Conservation (phyloP, 2,329 filamentous ascomycete species). For the Bretziella fagacearum region DNA sequence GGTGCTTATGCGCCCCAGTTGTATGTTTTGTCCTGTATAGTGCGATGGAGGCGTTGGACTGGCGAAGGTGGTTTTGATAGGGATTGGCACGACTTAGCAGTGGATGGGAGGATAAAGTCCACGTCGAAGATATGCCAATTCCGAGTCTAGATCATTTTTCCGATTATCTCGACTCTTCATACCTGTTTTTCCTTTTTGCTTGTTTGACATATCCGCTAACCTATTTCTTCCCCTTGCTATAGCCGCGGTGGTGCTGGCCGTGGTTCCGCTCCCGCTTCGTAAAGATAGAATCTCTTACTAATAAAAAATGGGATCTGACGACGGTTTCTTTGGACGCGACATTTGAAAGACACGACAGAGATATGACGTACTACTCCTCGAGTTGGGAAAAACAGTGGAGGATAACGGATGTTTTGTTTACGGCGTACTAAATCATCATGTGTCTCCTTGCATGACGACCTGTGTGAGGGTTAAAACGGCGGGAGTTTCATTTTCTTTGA, state of each 20-base stretch:
- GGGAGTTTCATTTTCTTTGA: slow-evolving; percentile 24
- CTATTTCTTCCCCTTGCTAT: slow-evolving; percentile 15
- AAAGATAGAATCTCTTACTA: slow-evolving; percentile 29
- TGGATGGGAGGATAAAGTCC: no score
- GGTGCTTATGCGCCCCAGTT: slow-evolving; percentile 87
- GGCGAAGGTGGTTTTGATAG: neutral
- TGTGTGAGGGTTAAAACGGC: slow-evolving; percentile 26
- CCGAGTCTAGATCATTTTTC: no score
- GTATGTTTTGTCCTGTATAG: slow-evolving; percentile 32
- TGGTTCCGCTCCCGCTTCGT: slow-evolving; percentile 61
- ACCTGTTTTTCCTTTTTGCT: no score
- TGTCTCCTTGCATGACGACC: slow-evolving; percentile 26
- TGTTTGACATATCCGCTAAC: slow-evolving; percentile 10
- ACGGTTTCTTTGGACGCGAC: slow-evolving; percentile 28
- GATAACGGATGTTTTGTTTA: neutral
- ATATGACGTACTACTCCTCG: slow-evolving; percentile 10
- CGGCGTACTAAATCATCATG: neutral
- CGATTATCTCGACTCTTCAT: no score
- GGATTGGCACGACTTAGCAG: no score
- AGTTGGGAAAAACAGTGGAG: neutral
- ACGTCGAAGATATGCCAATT: no score
- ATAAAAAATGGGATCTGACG: slow-evolving; percentile 19
- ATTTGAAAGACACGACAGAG: slow-evolving; percentile 15
- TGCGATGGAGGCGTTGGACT: neutral
- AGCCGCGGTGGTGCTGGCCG: slow-evolving; percentile 79